Conservation (phyloP, 2,329 filamentous ascomycete species). For the Mollisia scopiformis region DNA sequence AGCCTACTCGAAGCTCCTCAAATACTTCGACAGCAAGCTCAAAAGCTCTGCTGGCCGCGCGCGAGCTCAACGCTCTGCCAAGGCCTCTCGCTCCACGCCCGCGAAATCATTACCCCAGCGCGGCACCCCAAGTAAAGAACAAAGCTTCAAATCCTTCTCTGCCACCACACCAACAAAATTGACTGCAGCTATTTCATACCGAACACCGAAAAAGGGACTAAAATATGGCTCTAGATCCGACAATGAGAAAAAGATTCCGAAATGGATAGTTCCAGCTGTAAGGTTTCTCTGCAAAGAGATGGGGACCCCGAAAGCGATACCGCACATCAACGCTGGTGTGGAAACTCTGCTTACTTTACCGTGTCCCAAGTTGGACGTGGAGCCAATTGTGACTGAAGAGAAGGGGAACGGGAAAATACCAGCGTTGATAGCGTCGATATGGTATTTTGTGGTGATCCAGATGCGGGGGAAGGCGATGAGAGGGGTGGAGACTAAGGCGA, state of each 20-base stretch:
- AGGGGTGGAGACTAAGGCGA: constrained; percentile 48
- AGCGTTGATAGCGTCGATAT: constrained; percentile 61
- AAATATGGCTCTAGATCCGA: constrained; percentile 25
- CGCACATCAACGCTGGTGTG: constrained; percentile 75
- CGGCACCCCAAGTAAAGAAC: constrained; percentile 50
- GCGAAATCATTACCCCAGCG: constrained; percentile 26
- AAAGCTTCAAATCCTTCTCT: constrained; percentile 39
- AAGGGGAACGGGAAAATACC: constrained; percentile 44
- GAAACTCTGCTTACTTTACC: constrained; percentile 49
- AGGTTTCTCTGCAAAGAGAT: constrained; percentile 67
- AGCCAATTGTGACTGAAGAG: background rate
- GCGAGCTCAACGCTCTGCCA: constrained; percentile 13
- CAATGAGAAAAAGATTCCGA: constrained; percentile 44
- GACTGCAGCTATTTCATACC: constrained; percentile 4
- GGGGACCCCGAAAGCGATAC: constrained; percentile 62
- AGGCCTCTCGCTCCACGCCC: constrained; percentile 3
- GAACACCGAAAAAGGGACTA: constrained; percentile 32
- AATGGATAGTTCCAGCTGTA: constrained; percentile 72
- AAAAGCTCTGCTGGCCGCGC: constrained; percentile 50
- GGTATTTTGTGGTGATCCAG: constrained; percentile 60
- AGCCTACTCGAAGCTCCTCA: too few relatives aligned
- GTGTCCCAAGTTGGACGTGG: constrained; percentile 8
- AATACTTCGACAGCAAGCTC: constrained; percentile 82
- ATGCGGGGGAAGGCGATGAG: constrained; percentile 41
- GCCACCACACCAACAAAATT: background rate